phyloP scores from a whole-genome alignment of 2,329 filamentous ascomycete genomes.

The Penicillium occitanis region DNA sequence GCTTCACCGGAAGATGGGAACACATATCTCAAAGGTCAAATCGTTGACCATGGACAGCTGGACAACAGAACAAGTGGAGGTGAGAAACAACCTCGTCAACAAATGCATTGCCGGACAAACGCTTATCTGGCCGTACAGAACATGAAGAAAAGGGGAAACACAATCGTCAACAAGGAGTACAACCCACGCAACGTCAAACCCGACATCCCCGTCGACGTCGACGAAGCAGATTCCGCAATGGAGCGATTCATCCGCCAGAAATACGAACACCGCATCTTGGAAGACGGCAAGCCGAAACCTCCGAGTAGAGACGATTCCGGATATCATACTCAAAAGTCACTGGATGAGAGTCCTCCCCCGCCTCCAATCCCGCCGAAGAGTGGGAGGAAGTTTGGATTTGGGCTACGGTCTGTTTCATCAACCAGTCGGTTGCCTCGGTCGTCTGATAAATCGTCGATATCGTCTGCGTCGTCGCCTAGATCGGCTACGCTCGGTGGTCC shows the following conservation, averaged over 20 bases:
- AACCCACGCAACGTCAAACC: conserved; percentile 83
- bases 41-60: conserved; percentile 98
- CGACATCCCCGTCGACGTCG: conserved; percentile 81
- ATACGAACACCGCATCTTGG: conserved; percentile 69
- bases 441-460: conserved; percentile 53
- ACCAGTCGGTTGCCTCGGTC: conserved; percentile 63
- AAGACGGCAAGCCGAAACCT: conserved; percentile 46
- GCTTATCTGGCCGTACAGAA: conserved; percentile 58
- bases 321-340: conserved; percentile 49
- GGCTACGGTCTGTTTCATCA: conserved; percentile 67
- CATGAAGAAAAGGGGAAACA: conserved; percentile 92
- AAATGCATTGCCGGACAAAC: background rate
- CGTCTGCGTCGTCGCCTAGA: conserved; percentile 29
- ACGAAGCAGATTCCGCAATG: conserved; percentile 92
- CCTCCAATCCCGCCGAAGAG: conserved; percentile 60
- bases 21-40: conserved; percentile 98
- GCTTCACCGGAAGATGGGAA: conserved; percentile 93
- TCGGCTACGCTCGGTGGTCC: conserved; percentile 22
- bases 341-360: conserved; percentile 47
- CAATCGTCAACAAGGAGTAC: conserved; percentile 79
- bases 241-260: conserved; percentile 94
- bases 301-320: conserved; percentile 57
- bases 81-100: conserved; percentile 46
- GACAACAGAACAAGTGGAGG: conserved; percentile 94
- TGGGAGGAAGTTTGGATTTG: conserved; percentile 61